phyloP scores from a whole-genome alignment of 2,329 filamentous ascomycete genomes.

The Fusarium anguioides region DNA sequence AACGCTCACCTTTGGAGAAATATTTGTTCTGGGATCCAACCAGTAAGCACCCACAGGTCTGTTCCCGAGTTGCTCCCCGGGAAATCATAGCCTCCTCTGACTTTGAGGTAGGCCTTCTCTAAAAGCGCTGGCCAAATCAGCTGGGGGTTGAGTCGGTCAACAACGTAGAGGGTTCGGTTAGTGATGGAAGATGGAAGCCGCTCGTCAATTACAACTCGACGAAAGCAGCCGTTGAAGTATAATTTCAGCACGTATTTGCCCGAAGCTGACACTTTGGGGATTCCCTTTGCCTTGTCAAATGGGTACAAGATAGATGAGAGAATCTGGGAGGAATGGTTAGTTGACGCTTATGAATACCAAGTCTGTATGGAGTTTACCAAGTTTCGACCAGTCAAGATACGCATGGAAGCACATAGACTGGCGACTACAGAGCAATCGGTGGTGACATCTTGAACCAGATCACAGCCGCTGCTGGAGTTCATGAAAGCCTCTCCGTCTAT shows the following conservation, averaged over 20 bases:
- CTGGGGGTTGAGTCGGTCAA: slow-evolving; percentile 84
- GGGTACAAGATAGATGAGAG: slow-evolving; percentile 81
- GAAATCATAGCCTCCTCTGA: slow-evolving; percentile 96
- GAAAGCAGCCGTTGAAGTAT: slow-evolving; percentile 94
- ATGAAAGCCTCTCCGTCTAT: slow-evolving; percentile 61
- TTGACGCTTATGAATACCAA: background rate
- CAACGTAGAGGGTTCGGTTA: slow-evolving; percentile 82
- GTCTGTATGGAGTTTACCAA: slow-evolving; percentile 63
- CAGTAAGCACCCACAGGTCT: slow-evolving; percentile 90
- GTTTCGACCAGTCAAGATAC: slow-evolving; percentile 73
- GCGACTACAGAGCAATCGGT: slow-evolving; percentile 98
- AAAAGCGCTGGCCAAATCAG: slow-evolving; percentile 91
- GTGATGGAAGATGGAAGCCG: slow-evolving; percentile 82
- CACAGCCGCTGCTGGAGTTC: slow-evolving; percentile 69
- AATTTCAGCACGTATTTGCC: slow-evolving; percentile 94
- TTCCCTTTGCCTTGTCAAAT: slow-evolving; percentile 67
- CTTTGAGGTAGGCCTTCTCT: slow-evolving; percentile 96
- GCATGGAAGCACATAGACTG: slow-evolving; percentile 85
- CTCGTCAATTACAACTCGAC: slow-evolving; percentile 90
- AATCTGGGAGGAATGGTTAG: slow-evolving; percentile 60
- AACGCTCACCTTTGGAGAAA: slow-evolving; percentile 77
- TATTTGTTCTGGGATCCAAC: slow-evolving; percentile 97
- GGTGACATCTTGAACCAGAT: slow-evolving; percentile 94
- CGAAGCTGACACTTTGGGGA: slow-evolving; percentile 75
- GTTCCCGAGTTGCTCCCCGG: slow-evolving; percentile 97